These are phyloP conservation scores for Schwanniomyces pseudopolymorphus DNA, from an alignment of 805 yeast genomes.

Conservation along the genomic window DNA sequence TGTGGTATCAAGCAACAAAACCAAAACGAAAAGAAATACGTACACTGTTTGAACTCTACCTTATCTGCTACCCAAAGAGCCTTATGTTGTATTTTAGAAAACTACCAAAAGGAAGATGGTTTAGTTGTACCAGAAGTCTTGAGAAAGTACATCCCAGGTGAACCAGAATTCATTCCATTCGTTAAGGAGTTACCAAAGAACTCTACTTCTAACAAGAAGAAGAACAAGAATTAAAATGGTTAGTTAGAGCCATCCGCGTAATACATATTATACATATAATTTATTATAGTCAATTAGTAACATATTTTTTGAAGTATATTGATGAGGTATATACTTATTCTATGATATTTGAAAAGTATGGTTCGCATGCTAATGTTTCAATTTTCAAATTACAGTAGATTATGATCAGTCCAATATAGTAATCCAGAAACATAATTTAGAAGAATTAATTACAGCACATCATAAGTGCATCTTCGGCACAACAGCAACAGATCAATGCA, in stretches of 20 bases:
- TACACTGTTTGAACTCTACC: conserved; percentile 97
- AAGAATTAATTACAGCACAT: conserved; percentile 2
- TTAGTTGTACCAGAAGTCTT: conserved; percentile 90
- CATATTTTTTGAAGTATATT: conserved; percentile 1
- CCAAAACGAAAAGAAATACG: conserved; percentile 95
- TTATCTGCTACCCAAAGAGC: conserved; percentile 98
- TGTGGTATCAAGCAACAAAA: conserved; percentile 96
- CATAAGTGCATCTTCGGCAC: conserved; percentile 20
- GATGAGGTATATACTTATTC: not conserved
- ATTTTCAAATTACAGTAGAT: not conserved
- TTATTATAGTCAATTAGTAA: conserved; percentile 2
- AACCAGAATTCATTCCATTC: conserved; percentile 94
- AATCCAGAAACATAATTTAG: not conserved
- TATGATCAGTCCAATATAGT: too few species aligned
- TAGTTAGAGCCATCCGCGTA: too few species aligned
- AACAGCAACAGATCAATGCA: conserved; percentile 40
- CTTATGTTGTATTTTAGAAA: conserved; percentile 93
- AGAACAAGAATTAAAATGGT: conserved; percentile 17
- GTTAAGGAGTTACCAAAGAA: conserved; percentile 91
- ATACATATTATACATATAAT: not conserved
- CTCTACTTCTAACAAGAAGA: conserved; percentile 75
- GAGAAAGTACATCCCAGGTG: conserved; percentile 96
- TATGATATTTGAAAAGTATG: not conserved
- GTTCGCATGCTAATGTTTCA: not conserved
- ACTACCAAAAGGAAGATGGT: conserved; percentile 97